These are phyloP conservation scores for Neonothopanus nambi DNA, from an alignment of 1,284 basidiomycete species.

Conservation along the genomic window DNA sequence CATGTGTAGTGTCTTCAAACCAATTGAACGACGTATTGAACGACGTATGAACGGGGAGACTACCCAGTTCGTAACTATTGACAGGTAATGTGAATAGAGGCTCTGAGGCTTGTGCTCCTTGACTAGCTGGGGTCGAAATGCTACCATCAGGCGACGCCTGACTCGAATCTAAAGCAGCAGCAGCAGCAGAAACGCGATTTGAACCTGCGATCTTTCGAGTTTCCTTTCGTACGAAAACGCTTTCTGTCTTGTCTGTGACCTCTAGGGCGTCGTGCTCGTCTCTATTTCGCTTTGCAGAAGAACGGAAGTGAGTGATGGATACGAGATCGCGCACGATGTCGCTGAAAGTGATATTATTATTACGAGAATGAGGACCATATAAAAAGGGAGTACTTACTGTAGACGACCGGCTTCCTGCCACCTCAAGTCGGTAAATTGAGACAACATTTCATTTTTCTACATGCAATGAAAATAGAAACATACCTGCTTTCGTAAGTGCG, in stretches of 20 bases:
- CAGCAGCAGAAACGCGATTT: neutral
- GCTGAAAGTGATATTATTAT: neutral
- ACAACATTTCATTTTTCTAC: no score
- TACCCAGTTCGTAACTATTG: conserved; percentile 5
- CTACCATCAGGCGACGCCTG: no score
- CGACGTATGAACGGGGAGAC: conserved; percentile 2
- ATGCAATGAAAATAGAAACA: neutral
- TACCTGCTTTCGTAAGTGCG: conserved; percentile 37
- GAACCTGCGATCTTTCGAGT: neutral
- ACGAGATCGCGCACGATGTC: conserved; percentile 6
- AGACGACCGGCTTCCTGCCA: conserved; percentile 3
- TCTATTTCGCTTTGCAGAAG: conserved; percentile 2
- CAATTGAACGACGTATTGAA: conserved; percentile 2
- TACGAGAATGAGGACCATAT: neutral
- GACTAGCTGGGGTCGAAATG: neutral
- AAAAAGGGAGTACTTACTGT: conserved; percentile 1
- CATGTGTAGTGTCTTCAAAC: neutral
- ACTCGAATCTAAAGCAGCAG: no score
- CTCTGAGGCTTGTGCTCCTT: no score
- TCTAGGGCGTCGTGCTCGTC: neutral
- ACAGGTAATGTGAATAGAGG: conserved; percentile 1
- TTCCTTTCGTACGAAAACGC: neutral
- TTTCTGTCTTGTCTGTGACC: neutral
- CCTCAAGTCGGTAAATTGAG: no score
- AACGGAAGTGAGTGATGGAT: neutral